Base-by-base conservation (phyloP, 805 yeast species). In the Sugiyamaella chiloensis region DNA sequence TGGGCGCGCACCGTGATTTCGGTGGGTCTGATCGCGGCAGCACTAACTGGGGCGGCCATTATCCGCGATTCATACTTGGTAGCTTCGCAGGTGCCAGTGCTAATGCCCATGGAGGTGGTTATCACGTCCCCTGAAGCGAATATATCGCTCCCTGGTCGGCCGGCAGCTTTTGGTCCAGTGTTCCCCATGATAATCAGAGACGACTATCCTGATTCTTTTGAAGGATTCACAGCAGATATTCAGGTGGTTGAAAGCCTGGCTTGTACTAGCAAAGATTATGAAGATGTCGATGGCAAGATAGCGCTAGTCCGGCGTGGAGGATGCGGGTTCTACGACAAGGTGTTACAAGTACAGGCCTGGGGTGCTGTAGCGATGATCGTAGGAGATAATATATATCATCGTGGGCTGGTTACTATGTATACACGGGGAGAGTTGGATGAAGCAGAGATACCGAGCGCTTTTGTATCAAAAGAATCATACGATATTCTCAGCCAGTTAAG, bases 261-360 rank as follows among this genome's bases (percentile, higher is more conserved):
- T 19, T 61, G 67, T 42, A 36, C 26, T 1, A 49, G 34, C n/a
- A 46, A 47, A 5, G 53, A 51, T 20, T 40, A 42, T 24, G 57
- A 59, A 40, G 60, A 59, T 32, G 44, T 65, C 40, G 48, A 59
- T 7, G 60, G 49, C 35, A 51, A 59, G 35, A 58, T 70, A 39
- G 73, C 68, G 3, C 56, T 71, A 34, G 72, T 71, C 14, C 43
- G 47, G 31, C 60, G 82, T n/a, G 84, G 84, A 4, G 73, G 68
- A 3, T 79, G 84, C 62, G 71, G 79, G 19, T 77, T 80, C 57
- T 78, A 74, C 41, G 69, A 70, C 12, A 81, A 81, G 55, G 75
- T 80, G 14, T 56, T 65, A 32, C 68, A 70, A 47, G 56, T 80
- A 43, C 66, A 78, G 48, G 58, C 60, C 1, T 64, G 60, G 48